Conservation (phyloP, 2,329 filamentous ascomycete genomes). For the Scytalidium sp. region DNA sequence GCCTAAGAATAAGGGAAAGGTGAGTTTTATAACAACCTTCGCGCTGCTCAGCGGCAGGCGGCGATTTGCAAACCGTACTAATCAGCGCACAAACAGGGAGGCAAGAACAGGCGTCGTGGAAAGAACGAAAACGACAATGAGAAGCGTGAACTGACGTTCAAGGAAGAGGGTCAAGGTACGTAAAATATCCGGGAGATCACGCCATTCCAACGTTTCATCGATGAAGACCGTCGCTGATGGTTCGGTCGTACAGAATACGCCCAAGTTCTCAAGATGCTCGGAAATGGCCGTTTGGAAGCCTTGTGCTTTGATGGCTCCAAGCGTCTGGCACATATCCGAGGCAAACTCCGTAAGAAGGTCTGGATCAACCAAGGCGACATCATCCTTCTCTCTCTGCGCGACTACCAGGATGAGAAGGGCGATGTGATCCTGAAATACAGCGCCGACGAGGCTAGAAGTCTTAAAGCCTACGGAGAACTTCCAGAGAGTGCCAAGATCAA, state of each 20-base stretch:
- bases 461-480: constrained; percentile 97
- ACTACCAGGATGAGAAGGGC: constrained; percentile 93
- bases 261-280: constrained; percentile 92
- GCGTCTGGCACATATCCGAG: constrained; percentile 80
- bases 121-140: constrained; percentile 99
- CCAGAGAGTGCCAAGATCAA: constrained; percentile 99
- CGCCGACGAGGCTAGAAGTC: constrained; percentile 88
- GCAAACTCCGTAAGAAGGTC: constrained; percentile 99
- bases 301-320: constrained; percentile 91
- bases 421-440: constrained; percentile 95
- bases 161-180: constrained; percentile 89
- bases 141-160: constrained; percentile 98
- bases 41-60: not conserved
- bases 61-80: constrained; percentile 10
- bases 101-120: constrained; percentile 96
- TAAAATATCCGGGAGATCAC: not conserved
- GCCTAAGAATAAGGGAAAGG: constrained; percentile 99
- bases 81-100: constrained; percentile 60
- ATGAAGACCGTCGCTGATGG: not conserved
- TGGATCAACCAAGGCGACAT: constrained; percentile 99
- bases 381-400: constrained; percentile 81
- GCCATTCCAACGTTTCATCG: no score
- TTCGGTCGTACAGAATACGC: constrained; percentile 61
- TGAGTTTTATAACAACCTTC: constrained; percentile 40
- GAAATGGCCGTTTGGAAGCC: constrained; percentile 90